Percentiles rank a stretch among this genome's conserved stretches.
These are phyloP conservation scores for Chaetoscypha palmicola DNA, from an alignment of 2,329 filamentous ascomycete species.

Conservation along the genomic window DNA sequence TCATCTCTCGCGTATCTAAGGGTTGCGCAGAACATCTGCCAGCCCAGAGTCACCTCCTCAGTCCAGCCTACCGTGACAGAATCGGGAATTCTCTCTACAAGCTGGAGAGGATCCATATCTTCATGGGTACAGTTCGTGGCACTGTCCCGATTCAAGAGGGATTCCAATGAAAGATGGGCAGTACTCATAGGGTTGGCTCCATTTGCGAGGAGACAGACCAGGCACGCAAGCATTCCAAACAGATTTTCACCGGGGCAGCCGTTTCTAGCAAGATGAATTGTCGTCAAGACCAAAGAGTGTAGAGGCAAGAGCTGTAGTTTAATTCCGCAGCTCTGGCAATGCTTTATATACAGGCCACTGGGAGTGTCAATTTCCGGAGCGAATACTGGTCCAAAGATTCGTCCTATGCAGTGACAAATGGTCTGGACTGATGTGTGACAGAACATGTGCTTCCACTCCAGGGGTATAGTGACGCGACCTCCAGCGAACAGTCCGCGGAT, in stretches of 20 bases:
- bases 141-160: conserved; percentile 7
- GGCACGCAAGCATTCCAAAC: conserved; percentile 34
- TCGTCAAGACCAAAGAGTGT: conserved; percentile 33
- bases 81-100: conserved; percentile 10
- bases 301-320: conserved; percentile 31
- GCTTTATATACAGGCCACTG: conserved; percentile 16
- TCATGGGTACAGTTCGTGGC: conserved; percentile 18
- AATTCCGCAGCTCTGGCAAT: conserved; percentile 29
- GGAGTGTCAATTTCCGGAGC: conserved; percentile 11
- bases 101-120: conserved; percentile 21
- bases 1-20: conserved; percentile 11
- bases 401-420: conserved; percentile 32
- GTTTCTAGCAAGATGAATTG: conserved; percentile 29
- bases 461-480: conserved; percentile 27
- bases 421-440: conserved; percentile 36
- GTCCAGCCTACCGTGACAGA: conserved; percentile 13
- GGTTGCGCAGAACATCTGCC: conserved; percentile 12
- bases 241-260: conserved; percentile 33
- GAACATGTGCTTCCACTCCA: conserved; percentile 37
- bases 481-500: conserved; percentile 27
- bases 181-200: conserved; percentile 26
- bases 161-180: conserved; percentile 8
- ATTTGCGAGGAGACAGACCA: conserved; percentile 30
- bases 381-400: not conserved
- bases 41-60: conserved; percentile 6